A percentile compares a stretch with the other conserved stretches of the same genome.
Evolutionary conservation across 495 filamentous ascomycete species (phyloP).

Genomic region (Hyaloscypha variabilis): DNA sequence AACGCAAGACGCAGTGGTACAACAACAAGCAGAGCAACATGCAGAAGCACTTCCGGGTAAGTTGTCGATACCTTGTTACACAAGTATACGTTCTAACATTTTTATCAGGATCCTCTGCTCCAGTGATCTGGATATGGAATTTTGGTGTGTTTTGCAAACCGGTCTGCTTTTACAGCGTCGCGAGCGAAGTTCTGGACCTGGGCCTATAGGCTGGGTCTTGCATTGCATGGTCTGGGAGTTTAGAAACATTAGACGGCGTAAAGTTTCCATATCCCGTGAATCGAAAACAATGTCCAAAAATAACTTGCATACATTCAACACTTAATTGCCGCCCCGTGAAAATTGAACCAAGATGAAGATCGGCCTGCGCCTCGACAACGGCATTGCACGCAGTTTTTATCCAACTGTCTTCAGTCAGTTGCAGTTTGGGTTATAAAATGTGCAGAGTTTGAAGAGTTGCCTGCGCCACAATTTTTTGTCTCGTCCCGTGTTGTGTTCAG

Average conservation of each 20-base stretch:
- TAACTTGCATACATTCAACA: not conserved
- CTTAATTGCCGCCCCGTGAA: conserved; percentile 5
- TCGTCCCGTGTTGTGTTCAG: not conserved
- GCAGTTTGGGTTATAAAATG: not conserved
- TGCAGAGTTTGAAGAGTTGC: not conserved
- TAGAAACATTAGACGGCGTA: not conserved
- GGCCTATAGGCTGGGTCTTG: not conserved
- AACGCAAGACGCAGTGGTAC: conserved; percentile 61
- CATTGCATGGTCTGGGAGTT: conserved; percentile 5
- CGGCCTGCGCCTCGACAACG: not conserved
- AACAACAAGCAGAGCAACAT: conserved; percentile 65
- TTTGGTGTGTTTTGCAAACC: not conserved
- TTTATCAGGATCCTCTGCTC: conserved; percentile 33
- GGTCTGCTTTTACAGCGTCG: not conserved
- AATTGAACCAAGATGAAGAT: conserved; percentile 2
- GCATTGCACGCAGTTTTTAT: not conserved
- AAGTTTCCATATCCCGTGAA: not conserved
- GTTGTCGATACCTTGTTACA: conserved; percentile 32
- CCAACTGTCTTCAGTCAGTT: not conserved
- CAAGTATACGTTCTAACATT: conserved; percentile 19
- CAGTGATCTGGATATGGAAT: conserved; percentile 24
- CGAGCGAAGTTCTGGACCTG: not conserved
- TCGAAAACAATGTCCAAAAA: not conserved
- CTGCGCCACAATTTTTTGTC: not conserved
- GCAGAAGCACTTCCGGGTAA: conserved; percentile 79